A percentile compares a stretch with the other conserved stretches of the same genome.
These are phyloP conservation scores for Paraconiothyrium sp. DNA, from an alignment of 2,329 filamentous ascomycete species.

Conservation along the genomic window DNA sequence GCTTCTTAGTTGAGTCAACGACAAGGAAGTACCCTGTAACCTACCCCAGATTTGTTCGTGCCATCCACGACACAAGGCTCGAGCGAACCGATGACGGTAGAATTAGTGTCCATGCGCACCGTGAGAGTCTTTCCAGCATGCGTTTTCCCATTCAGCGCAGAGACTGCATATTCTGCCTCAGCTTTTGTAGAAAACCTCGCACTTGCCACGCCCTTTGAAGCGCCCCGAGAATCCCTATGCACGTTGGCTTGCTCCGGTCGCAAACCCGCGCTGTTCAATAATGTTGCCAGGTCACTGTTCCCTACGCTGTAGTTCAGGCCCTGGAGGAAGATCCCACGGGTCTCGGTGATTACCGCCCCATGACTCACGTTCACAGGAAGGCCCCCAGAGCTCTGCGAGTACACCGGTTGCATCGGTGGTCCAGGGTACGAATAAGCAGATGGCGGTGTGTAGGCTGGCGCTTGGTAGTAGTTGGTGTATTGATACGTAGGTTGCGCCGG, in stretches of 20 bases:
- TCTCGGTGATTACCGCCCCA: constrained; percentile 48
- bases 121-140: constrained; percentile 44
- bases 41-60: constrained; percentile 33
- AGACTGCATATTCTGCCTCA: constrained; percentile 42
- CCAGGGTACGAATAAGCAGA: constrained; percentile 29
- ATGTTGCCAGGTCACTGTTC: constrained; percentile 34
- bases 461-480: constrained; percentile 34
- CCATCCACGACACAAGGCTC: constrained; percentile 44
- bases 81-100: constrained; percentile 43
- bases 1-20: constrained; percentile 20
- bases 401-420: constrained; percentile 33
- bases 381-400: constrained; percentile 42
- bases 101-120: constrained; percentile 47
- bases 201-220: constrained; percentile 45
- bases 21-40: constrained; percentile 11
- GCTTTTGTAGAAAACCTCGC: constrained; percentile 42
- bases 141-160: constrained; percentile 34
- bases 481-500: constrained; percentile 31
- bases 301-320: constrained; percentile 41
- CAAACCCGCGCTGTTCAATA: constrained; percentile 38
- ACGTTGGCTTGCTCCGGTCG: constrained; percentile 37
- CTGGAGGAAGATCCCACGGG: constrained; percentile 49
- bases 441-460: constrained; percentile 30
- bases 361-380: constrained; percentile 49
- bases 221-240: constrained; percentile 34